Conservation (phyloP, 805 yeast species). For the Candida taoyuanica region DNA sequence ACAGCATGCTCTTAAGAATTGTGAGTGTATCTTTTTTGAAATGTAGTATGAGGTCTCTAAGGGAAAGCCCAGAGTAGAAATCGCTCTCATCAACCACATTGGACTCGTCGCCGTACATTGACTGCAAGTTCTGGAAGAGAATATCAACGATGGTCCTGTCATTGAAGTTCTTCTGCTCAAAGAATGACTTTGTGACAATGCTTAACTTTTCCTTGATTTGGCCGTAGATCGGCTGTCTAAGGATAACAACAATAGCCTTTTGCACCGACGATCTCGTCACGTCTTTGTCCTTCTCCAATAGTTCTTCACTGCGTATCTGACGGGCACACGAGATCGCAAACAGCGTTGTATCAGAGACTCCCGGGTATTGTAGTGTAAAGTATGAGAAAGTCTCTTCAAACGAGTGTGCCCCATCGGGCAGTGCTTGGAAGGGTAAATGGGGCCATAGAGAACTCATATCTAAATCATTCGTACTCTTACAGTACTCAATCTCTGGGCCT, state of each 20-base stretch:
- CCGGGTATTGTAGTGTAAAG: conserved; percentile 66
- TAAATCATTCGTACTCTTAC: conserved; percentile 39
- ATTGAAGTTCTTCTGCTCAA: conserved; percentile 71
- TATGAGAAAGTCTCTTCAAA: conserved; percentile 91
- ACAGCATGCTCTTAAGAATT: conserved; percentile 68
- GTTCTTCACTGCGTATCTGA: conserved; percentile 63
- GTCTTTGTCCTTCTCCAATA: conserved; percentile 53
- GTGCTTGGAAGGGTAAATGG: conserved; percentile 85
- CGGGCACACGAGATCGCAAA: conserved; percentile 94
- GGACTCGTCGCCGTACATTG: conserved; percentile 31
- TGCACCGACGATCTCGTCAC: conserved; percentile 86
- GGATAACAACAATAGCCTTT: conserved; percentile 83
- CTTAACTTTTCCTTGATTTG: conserved; percentile 88
- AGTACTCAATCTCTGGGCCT: conserved; percentile 94
- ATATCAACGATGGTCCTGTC: conserved; percentile 66
- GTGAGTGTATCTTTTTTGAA: conserved; percentile 57
- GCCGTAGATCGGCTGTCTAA: conserved; percentile 80
- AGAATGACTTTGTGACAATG: conserved; percentile 82
- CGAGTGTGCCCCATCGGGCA: conserved; percentile 94
- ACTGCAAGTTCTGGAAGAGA: conserved; percentile 61
- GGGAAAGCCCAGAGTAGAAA: conserved; percentile 66
- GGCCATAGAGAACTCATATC: conserved; percentile 59
- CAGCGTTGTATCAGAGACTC: conserved; percentile 48
- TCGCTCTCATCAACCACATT: conserved; percentile 45
- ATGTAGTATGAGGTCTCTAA: conserved; percentile 57